phyloP scores from a whole-genome alignment of 2,329 filamentous ascomycete genomes.

The Sporothrix pallida region DNA sequence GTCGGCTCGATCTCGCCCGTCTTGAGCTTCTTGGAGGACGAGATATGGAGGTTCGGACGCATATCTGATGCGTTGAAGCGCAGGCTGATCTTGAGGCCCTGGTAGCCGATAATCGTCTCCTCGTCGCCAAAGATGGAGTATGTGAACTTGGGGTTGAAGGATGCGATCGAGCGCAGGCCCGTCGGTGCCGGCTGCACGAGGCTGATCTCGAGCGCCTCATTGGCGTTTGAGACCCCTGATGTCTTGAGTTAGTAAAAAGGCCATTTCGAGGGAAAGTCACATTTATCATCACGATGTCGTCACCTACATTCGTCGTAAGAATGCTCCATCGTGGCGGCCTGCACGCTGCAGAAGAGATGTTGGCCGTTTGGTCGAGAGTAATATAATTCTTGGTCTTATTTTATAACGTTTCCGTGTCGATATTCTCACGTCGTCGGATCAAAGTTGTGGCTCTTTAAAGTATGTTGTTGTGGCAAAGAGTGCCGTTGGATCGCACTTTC shows the following conservation, averaged over 20 bases:
- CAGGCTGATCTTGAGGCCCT: slow-evolving; percentile 76
- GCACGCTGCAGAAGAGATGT: not conserved
- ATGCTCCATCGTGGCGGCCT: slow-evolving; percentile 32
- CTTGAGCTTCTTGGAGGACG: slow-evolving; percentile 73
- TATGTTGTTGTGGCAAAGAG: not conserved
- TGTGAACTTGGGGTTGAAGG: slow-evolving; percentile 85
- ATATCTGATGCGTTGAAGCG: slow-evolving; percentile 73
- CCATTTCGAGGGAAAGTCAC: not conserved
- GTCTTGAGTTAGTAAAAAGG: not conserved
- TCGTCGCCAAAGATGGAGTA: slow-evolving; percentile 94
- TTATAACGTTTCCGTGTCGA: not conserved
- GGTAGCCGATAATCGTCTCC: slow-evolving; percentile 89
- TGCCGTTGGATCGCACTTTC: not conserved
- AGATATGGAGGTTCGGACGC: slow-evolving; percentile 74
- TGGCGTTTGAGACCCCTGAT: slow-evolving; percentile 64
- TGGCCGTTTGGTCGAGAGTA: not conserved
- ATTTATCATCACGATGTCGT: not conserved
- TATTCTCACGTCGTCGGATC: not conserved
- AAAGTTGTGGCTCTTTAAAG: not conserved
- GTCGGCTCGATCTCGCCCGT: slow-evolving; percentile 70
- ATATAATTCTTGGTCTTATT: not conserved
- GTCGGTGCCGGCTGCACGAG: slow-evolving; percentile 58
- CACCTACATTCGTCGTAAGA: slow-evolving; percentile 36
- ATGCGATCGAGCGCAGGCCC: slow-evolving; percentile 62
- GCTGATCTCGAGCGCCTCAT: slow-evolving; percentile 67